These are phyloP conservation scores for Oropetium thomaeum DNA, from an alignment of 176 grass and related monocot species.

Conservation along the genomic window DNA sequence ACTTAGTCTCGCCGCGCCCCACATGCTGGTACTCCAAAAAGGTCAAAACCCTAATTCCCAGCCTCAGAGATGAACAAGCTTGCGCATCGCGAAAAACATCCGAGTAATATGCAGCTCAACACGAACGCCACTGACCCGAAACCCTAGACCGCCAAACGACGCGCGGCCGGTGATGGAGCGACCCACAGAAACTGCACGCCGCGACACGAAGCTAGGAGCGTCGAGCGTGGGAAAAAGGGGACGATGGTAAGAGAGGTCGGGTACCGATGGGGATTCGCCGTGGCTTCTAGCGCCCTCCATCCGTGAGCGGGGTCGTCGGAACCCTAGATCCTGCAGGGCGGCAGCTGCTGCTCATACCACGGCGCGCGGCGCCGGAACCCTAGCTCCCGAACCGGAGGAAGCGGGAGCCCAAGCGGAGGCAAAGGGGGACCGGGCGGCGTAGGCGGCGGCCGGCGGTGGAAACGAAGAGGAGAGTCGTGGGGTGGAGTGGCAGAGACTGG, in stretches of 20 bases:
- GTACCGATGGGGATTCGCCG: conserved; percentile 68
- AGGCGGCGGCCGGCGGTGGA: conserved; percentile 11
- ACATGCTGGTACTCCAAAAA: not conserved
- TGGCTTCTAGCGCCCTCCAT: conserved; percentile 97
- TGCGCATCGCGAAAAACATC: not conserved
- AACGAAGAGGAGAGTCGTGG: conserved; percentile 1
- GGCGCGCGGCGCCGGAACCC: conserved; percentile 65
- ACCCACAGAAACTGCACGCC: not conserved
- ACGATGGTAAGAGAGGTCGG: not conserved
- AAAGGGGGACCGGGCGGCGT: not conserved
- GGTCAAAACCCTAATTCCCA: conserved; percentile 50
- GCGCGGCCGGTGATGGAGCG: not conserved
- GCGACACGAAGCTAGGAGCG: not conserved
- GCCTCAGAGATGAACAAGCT: not conserved
- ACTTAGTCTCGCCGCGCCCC: not conserved
- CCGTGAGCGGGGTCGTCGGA: conserved; percentile 76
- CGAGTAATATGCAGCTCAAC: not conserved
- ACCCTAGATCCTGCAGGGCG: conserved; percentile 89
- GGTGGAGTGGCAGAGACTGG: not conserved
- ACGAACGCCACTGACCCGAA: conserved; percentile 24
- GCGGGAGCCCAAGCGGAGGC: not conserved
- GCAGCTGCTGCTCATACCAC: conserved; percentile 65
- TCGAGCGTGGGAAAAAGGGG: not conserved
- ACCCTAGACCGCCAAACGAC: conserved; percentile 15
- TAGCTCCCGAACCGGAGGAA: conserved; percentile 21